Evolutionary conservation across 306 rosid genomes (phyloP), one percentile per base, ranked within the genome.

Genomic region (Glycyrrhiza uralensis): DNA sequence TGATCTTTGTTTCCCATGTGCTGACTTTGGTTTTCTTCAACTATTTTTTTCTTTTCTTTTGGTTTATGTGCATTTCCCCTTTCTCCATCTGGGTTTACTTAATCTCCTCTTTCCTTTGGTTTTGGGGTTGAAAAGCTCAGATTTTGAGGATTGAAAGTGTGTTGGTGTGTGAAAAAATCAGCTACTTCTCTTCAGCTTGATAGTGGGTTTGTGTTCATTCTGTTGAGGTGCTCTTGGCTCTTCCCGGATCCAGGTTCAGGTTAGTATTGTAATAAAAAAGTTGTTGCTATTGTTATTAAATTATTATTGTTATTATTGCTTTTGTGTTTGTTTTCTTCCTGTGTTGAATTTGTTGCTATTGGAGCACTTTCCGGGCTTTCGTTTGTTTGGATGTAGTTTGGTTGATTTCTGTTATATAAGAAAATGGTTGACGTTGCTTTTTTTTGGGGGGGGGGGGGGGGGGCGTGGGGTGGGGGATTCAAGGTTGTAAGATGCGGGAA

Each of bases 161-260:
- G 36, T 76, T 68, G 80, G 33, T 50, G 77, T 55, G 36, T 78
- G 69, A 66, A 57, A 44, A 54, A 51, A 69, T 66, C 79, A 74
- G 65, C 83, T 78, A 26, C 72, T 76, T 71, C 71, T 70, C 66
- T 65, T 85, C 84, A 28, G 26, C 76, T 50, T 66, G 80, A 58
- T 67, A 11, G 23, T 76, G 73, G 61, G 38, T 77, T 47, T 79
- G 62, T 76, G 76, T 32, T 73, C 71, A 55, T 76, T 82, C 63
- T 33, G 2, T 57, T 50, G 66, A 55, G 74, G 50, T 59, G 66
- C 74, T 62, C 66, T 76, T 70, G 59, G 63, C 80, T 68, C 78
- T 83, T 76, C 79, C 79, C 65, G 89, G 98, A 93, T 91, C 97
- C 90, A 80, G 75, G 50, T 83, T 60, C 75, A 51, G 7, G 20